phyloP scores from a whole-genome alignment of 2,329 filamentous ascomycete genomes.

The Nemania bipapillata region DNA sequence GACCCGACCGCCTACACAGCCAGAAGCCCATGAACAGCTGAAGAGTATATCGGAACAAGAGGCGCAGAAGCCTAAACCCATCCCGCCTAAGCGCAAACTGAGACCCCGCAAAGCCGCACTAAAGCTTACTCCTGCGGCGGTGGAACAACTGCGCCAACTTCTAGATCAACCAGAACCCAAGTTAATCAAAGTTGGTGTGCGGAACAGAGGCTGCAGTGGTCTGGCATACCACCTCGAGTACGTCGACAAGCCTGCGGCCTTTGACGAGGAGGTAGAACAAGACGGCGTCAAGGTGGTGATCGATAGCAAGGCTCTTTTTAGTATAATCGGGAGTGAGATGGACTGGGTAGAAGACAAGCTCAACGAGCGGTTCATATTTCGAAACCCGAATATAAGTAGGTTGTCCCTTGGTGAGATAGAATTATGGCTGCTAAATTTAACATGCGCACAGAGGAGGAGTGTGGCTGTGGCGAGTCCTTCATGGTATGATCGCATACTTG shows the following conservation, averaged over 20 bases:
- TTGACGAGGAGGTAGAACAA: conserved; percentile 94
- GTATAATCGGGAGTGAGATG: conserved; percentile 99
- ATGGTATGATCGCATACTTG: conserved; percentile 68
- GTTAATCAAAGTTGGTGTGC: conserved; percentile 92
- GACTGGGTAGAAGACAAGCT: conserved; percentile 98
- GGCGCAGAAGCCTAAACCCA: conserved; percentile 72
- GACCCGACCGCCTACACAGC: conserved; percentile 58
- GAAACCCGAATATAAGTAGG: conserved; percentile 98
- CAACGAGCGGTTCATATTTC: conserved; percentile 90
- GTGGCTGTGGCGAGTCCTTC: conserved; percentile 95
- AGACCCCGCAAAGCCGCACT: conserved; percentile 90
- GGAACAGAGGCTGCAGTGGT: conserved; percentile 92
- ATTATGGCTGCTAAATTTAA: conserved; percentile 47
- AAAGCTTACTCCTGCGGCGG: conserved; percentile 81
- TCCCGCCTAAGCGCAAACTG: conserved; percentile 72
- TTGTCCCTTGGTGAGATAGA: conserved; percentile 44
- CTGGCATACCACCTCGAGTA: conserved; percentile 94
- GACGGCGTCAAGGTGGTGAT: conserved; percentile 96
- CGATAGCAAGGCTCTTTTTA: conserved; percentile 96
- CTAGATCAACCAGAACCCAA: conserved; percentile 89
- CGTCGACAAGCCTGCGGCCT: conserved; percentile 85
- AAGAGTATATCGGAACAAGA: conserved; percentile 69
- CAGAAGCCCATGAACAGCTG: conserved; percentile 30
- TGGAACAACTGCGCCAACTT: conserved; percentile 79
- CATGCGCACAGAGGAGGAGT: conserved; percentile 81